Evolutionary conservation across 345 rosid species (phyloP).

Genomic region (Sisymbrium irio): DNA sequence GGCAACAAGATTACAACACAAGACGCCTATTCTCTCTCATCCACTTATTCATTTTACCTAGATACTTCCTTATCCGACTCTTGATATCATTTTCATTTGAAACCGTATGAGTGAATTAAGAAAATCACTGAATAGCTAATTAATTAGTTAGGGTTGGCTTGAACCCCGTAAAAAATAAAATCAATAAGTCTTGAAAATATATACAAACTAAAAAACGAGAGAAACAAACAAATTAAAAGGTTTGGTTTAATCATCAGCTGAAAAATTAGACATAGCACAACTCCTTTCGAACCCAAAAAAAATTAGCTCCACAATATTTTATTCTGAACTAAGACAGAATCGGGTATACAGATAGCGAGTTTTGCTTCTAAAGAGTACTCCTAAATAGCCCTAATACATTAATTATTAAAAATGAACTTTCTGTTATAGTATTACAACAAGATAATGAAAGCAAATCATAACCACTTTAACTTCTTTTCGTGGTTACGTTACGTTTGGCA

Average conservation of each 20-base stretch:
- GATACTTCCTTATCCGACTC: constrained; percentile 25
- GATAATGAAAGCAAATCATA: constrained; percentile 9
- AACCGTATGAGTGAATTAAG: background rate
- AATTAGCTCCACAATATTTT: background rate
- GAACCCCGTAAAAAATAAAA: background rate
- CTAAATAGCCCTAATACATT: no score
- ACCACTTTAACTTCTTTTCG: constrained; percentile 2
- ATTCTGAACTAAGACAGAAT: background rate
- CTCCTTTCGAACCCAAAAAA: background rate
- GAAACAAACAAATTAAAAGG: background rate
- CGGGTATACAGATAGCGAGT: background rate
- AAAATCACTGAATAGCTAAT: background rate
- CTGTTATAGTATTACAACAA: background rate
- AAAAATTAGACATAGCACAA: background rate
- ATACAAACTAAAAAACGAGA: background rate
- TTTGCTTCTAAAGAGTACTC: background rate
- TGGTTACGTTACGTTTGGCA: background rate
- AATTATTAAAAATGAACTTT: no score
- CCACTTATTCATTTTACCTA: constrained; percentile 31
- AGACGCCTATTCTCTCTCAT: constrained; percentile 28
- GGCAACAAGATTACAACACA: constrained; percentile 26
- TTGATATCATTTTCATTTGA: background rate
- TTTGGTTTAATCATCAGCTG: background rate
- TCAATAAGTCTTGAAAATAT: background rate
- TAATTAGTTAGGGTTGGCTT: background rate